These are phyloP conservation scores for Malassezia nana DNA, from an alignment of 1,284 basidiomycete species.

Conservation along the genomic window DNA sequence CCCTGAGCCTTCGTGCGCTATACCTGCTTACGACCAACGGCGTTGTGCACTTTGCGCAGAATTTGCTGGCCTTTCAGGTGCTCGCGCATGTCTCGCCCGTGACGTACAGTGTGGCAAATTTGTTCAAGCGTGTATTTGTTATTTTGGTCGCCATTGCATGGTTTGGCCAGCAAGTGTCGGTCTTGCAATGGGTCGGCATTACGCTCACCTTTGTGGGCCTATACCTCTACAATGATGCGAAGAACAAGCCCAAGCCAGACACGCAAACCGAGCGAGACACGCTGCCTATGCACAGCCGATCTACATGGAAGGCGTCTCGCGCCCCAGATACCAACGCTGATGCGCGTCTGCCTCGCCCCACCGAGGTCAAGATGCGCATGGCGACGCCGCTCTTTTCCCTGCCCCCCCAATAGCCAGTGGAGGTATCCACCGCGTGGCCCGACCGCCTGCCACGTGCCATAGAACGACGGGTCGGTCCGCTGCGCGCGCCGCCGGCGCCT, in stretches of 20 bases:
- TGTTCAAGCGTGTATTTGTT: slow-evolving; percentile 94
- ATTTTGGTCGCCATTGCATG: slow-evolving; percentile 95
- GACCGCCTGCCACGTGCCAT: slow-evolving; percentile 1
- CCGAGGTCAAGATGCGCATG: slow-evolving; percentile 1
- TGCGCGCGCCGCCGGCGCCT: background rate
- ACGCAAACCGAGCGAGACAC: background rate
- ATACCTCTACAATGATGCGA: slow-evolving; percentile 89
- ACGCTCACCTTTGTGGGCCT: slow-evolving; percentile 76
- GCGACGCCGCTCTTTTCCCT: slow-evolving; percentile 15
- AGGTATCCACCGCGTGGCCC: background rate
- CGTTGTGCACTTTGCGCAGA: slow-evolving; percentile 89
- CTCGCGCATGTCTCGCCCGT: slow-evolving; percentile 91
- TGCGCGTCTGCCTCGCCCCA: background rate
- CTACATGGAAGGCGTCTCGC: background rate
- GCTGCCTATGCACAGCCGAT: slow-evolving; percentile 12
- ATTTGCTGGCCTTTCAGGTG: slow-evolving; percentile 92
- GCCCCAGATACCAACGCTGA: background rate
- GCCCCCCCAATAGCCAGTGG: slow-evolving; percentile 7
- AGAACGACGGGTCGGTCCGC: background rate
- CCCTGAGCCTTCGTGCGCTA: slow-evolving; percentile 53
- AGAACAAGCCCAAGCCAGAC: slow-evolving; percentile 48
- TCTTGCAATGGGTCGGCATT: slow-evolving; percentile 73
- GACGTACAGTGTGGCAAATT: slow-evolving; percentile 93
- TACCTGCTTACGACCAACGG: slow-evolving; percentile 71
- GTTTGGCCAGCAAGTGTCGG: slow-evolving; percentile 81